Base-by-base conservation (phyloP, 2,329 filamentous ascomycete species). In the Neurospora sp. region DNA sequence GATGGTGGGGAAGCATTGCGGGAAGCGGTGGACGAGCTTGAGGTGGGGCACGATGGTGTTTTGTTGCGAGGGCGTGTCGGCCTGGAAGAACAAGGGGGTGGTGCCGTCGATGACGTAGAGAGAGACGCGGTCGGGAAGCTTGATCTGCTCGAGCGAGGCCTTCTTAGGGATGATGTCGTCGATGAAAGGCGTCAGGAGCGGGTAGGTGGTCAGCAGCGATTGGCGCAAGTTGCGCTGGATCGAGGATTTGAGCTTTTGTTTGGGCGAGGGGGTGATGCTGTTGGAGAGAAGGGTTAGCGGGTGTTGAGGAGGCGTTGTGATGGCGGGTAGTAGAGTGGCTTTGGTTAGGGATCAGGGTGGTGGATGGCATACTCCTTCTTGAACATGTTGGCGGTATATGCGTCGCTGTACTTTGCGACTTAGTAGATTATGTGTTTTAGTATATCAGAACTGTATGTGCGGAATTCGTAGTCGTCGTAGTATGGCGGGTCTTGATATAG, bases 161-260 rank as follows among this genome's bases (percentile, higher is more conserved):
- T 98, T 99, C 82, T 98, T 98, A 68, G 96, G 96, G 74, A 99
- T 86, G 76, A 98, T 89, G 80, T 96, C 93, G 80, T 99, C 96
- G 81, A 97, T 96, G 82, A 93, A 88, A 0, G 93, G 92, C 75
- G 89, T 89, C 68, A 98, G 90, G 68, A 92, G 87, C 2, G 96
- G 96, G 82, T 96, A 97, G 68, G 91, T 91, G 71, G 93, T 86
- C 73, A 96, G 84, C 74, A 98, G 87, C 77, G 92, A 92, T 77
- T 90, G 86, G 76, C 96, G 92, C 76, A 99, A 90, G 73, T 85
- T 88, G 78, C 96, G 92, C 84, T 97, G 94, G 70, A 93, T 93
- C 33, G 93, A 97, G 74, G 95, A 97, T 84, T 98, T 99, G 81
- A 98, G 93, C 85, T 98, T 98, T 76, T 93, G 93, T 83, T 96